Evolutionary conservation across 495 filamentous ascomycete genomes (phyloP).

Genomic region (Penicillium dipodomyicola): DNA sequence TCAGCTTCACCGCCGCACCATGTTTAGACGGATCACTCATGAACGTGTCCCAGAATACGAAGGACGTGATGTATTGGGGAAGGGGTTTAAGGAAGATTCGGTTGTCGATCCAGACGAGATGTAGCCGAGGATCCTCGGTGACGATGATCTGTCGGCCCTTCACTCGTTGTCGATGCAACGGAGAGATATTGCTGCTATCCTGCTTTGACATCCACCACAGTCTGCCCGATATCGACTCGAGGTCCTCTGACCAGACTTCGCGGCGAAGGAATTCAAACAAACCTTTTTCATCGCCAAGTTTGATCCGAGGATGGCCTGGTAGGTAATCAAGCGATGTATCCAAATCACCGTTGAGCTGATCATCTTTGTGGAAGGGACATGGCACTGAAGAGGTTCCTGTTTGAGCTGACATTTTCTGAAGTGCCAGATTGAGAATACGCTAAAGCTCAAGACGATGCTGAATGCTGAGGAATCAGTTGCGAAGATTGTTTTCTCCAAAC

Average conservation of each 20-base stretch:
- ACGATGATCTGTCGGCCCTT: slow-evolving; percentile 44
- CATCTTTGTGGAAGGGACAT: slow-evolving; percentile 12
- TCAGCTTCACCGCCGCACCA: background rate
- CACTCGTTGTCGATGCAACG: slow-evolving; percentile 43
- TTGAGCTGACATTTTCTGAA: slow-evolving; percentile 1
- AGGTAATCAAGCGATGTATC: slow-evolving; percentile 11
- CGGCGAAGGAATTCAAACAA: slow-evolving; percentile 12
- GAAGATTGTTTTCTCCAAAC: slow-evolving; percentile 1
- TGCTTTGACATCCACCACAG: slow-evolving; percentile 39
- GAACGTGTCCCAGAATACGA: slow-evolving; percentile 7
- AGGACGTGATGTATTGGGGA: slow-evolving; percentile 8
- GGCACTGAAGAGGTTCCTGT: slow-evolving; percentile 4
- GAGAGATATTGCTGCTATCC: slow-evolving; percentile 27
- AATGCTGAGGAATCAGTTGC: slow-evolving; percentile 4
- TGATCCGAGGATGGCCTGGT: slow-evolving; percentile 11
- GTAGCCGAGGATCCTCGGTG: slow-evolving; percentile 49
- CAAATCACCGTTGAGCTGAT: slow-evolving; percentile 12
- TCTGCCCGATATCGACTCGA: slow-evolving; percentile 15
- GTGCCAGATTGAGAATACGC: background rate
- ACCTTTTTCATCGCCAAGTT: background rate
- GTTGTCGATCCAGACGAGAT: slow-evolving; percentile 55
- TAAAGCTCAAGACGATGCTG: slow-evolving; percentile 2
- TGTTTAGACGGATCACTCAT: background rate
- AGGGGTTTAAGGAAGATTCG: slow-evolving; percentile 13
- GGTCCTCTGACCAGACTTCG: slow-evolving; percentile 13